These are phyloP conservation scores for Penstemon barbatus DNA, from an alignment of 257 asterid genomes.

Conservation along the genomic window DNA sequence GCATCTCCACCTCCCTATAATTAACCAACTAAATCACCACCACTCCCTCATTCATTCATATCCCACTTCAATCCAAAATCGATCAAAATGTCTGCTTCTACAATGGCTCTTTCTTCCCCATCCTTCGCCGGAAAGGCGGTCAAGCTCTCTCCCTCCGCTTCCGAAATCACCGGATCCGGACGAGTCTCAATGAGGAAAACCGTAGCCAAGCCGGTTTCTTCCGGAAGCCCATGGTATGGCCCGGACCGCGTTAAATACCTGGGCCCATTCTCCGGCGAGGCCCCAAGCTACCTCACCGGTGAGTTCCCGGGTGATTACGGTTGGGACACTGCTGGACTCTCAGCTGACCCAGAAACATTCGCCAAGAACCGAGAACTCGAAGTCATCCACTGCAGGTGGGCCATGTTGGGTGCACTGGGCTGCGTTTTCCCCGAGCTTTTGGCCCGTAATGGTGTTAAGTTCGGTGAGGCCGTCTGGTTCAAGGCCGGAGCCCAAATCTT, in stretches of 20 bases:
- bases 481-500: slow-evolving; percentile 47
- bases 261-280: slow-evolving; percentile 16
- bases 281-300: slow-evolving; percentile 16
- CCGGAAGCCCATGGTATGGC: slow-evolving; percentile 27
- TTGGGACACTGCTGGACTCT: slow-evolving; percentile 21
- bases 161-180: slow-evolving; percentile 17
- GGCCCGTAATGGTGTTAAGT: slow-evolving; percentile 46
- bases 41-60: background rate
- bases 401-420: slow-evolving; percentile 49
- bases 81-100: slow-evolving; percentile 28
- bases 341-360: slow-evolving; percentile 12
- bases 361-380: slow-evolving; percentile 12
- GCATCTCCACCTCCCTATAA: slow-evolving; percentile 10
- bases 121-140: slow-evolving; percentile 31
- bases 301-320: slow-evolving; percentile 18
- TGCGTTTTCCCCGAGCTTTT: slow-evolving; percentile 48
- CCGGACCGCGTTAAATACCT: slow-evolving; percentile 24
- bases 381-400: slow-evolving; percentile 34
- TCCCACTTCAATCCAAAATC: background rate
- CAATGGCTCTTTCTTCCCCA: slow-evolving; percentile 39
- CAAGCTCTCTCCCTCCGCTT: slow-evolving; percentile 25
- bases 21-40: background rate
- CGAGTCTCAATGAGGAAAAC: slow-evolving; percentile 31
- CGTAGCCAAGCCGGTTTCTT: slow-evolving; percentile 24
- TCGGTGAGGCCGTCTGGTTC: slow-evolving; percentile 37